phyloP scores from a whole-genome alignment of 148 eudicot species.

The Fagopyrum homotropicum region DNA sequence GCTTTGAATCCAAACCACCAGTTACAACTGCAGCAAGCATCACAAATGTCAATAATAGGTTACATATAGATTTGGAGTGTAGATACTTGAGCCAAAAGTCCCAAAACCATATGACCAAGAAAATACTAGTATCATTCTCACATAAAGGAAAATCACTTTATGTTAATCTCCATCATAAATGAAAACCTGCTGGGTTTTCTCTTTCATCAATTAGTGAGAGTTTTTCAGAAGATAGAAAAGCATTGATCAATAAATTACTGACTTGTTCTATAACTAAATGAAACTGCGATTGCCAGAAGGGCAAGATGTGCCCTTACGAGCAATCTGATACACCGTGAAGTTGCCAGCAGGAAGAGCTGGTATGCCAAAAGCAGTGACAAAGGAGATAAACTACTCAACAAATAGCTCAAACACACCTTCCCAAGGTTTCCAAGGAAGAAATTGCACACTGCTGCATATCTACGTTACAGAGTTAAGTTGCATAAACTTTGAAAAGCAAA shows the following conservation, averaged over 20 bases:
- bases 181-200: not conserved
- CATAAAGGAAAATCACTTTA: not conserved
- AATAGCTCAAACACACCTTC: constrained; percentile 49
- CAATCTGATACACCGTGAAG: not conserved
- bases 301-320: not conserved
- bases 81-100: too few relatives aligned
- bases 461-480: constrained; percentile 21
- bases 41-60: not conserved
- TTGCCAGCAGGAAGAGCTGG: not conserved
- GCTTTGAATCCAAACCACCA: constrained; percentile 96
- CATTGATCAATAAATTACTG: not conserved
- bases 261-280: not conserved
- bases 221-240: not conserved
- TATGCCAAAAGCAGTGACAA: not conserved
- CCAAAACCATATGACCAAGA: too few relatives aligned
- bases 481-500: not conserved
- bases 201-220: not conserved
- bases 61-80: not conserved
- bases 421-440: constrained; percentile 96
- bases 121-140: too few relatives aligned
- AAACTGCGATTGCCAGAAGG: not conserved
- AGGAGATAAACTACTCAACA: not conserved
- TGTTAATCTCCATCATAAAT: not conserved
- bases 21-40: constrained; percentile 55
- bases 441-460: constrained; percentile 94